These are phyloP conservation scores for Wickerhamomyces sp. DNA, from an alignment of 1,139 yeast species.

Conservation along the genomic window DNA sequence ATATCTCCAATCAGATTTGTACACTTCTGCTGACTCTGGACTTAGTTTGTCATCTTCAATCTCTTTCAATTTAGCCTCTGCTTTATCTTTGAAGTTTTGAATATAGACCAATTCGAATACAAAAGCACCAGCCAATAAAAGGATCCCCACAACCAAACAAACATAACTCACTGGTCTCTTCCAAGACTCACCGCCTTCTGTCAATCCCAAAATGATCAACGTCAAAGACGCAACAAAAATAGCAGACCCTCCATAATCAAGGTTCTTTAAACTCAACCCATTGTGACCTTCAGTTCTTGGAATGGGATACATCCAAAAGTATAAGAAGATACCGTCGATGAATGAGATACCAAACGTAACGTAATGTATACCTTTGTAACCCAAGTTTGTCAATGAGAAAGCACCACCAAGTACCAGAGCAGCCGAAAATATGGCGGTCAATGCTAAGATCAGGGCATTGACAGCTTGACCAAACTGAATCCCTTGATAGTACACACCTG, in stretches of 20 bases:
- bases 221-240: conserved; percentile 26
- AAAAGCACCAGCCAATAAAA: conserved; percentile 8
- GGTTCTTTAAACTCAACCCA: conserved; percentile 15
- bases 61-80: background rate
- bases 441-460: conserved; percentile 20
- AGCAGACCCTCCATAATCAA: conserved; percentile 27
- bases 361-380: conserved; percentile 29
- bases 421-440: conserved; percentile 27
- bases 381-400: conserved; percentile 26
- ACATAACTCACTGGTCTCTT: conserved; percentile 26
- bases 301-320: conserved; percentile 18
- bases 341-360: conserved; percentile 24
- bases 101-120: conserved; percentile 15
- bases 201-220: conserved; percentile 29
- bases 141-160: conserved; percentile 19
- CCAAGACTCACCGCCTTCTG: conserved; percentile 32
- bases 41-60: background rate
- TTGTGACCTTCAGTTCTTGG: conserved; percentile 14
- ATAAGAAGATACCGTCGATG: conserved; percentile 11
- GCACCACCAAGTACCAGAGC: conserved; percentile 35
- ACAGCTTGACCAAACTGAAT: conserved; percentile 23
- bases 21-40: background rate
- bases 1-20: conserved; percentile 6
- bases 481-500: conserved; percentile 27
- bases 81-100: conserved; percentile 7